Evolutionary conservation across 1,284 basidiomycete species (phyloP).

Genomic region (Laetiporus sulphureus): DNA sequence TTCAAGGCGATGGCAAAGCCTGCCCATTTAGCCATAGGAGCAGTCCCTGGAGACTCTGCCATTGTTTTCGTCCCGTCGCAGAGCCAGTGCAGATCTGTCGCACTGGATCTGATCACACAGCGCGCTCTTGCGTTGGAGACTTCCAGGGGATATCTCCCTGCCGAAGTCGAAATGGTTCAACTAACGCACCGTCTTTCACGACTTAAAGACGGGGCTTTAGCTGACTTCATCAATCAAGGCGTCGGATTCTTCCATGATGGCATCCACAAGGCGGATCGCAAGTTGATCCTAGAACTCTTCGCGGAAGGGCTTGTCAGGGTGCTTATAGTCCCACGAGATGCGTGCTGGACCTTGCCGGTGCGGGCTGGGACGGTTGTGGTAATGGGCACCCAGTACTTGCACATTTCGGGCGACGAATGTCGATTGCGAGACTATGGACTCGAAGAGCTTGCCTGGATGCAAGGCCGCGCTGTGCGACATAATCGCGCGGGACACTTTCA

Average conservation of each 20-base stretch:
- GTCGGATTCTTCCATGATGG: constrained; percentile 86
- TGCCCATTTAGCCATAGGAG: constrained; percentile 62
- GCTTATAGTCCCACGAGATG: constrained; percentile 77
- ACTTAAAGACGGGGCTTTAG: constrained; percentile 61
- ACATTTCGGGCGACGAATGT: constrained; percentile 47
- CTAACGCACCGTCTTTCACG: constrained; percentile 57
- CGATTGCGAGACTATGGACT: constrained; percentile 76
- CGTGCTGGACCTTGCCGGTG: constrained; percentile 83
- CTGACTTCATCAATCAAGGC: constrained; percentile 81
- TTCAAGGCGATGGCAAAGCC: constrained; percentile 94
- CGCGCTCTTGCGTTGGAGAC: constrained; percentile 75
- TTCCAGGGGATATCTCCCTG: constrained; percentile 64
- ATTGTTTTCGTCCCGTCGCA: constrained; percentile 92
- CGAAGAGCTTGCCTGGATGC: constrained; percentile 86
- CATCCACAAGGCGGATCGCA: constrained; percentile 65
- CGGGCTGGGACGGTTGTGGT: constrained; percentile 79
- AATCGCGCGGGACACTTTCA: constrained; percentile 63
- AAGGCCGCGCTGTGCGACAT: constrained; percentile 75
- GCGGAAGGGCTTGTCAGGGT: constrained; percentile 78
- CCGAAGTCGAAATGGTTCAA: constrained; percentile 43
- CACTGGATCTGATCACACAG: constrained; percentile 83
- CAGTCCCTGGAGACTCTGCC: constrained; percentile 41
- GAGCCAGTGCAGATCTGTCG: constrained; percentile 72
- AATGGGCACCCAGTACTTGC: constrained; percentile 88
- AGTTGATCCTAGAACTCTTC: constrained; percentile 78